phyloP scores from a whole-genome alignment of 495 filamentous ascomycete species.

The Massariosphaeria phaeospora region DNA sequence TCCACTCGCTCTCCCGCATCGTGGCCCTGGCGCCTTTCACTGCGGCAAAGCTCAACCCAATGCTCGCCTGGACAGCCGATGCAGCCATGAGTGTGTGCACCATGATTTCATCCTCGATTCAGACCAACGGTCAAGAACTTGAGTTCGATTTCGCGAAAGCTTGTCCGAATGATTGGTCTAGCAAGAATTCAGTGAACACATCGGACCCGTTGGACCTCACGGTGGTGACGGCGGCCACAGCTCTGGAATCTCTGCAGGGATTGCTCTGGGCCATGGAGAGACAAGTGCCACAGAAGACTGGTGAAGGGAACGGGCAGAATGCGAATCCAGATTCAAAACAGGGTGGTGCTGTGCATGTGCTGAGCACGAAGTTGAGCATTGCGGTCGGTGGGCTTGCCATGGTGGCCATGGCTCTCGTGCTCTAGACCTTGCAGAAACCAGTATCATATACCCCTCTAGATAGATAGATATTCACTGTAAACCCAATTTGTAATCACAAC shows the following conservation, averaged over 20 bases:
- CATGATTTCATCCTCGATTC: too few relatives aligned
- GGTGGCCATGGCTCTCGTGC: too few relatives aligned
- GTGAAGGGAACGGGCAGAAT: too few relatives aligned
- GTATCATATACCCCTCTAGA: too few relatives aligned
- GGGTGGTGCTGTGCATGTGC: too few relatives aligned
- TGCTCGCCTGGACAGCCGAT: not conserved
- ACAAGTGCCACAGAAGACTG: too few relatives aligned
- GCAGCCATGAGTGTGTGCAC: not conserved
- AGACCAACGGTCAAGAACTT: not conserved
- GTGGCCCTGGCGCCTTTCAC: not conserved
- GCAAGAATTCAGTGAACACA: not conserved
- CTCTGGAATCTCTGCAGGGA: constrained; percentile 13
- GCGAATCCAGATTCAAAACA: too few relatives aligned
- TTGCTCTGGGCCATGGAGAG: constrained; percentile 1
- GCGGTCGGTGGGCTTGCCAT: too few relatives aligned
- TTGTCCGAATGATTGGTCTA: not conserved
- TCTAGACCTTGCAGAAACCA: too few relatives aligned
- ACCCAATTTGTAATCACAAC: too few relatives aligned
- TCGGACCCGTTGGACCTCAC: not conserved
- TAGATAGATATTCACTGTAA: too few relatives aligned
- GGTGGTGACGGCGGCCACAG: not conserved
- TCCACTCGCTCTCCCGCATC: not conserved
- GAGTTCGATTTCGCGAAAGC: not conserved
- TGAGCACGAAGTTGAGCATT: too few relatives aligned
- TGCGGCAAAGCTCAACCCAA: not conserved